Conservation (phyloP, 257 asterid genomes). For the Primulina eburnea region DNA sequence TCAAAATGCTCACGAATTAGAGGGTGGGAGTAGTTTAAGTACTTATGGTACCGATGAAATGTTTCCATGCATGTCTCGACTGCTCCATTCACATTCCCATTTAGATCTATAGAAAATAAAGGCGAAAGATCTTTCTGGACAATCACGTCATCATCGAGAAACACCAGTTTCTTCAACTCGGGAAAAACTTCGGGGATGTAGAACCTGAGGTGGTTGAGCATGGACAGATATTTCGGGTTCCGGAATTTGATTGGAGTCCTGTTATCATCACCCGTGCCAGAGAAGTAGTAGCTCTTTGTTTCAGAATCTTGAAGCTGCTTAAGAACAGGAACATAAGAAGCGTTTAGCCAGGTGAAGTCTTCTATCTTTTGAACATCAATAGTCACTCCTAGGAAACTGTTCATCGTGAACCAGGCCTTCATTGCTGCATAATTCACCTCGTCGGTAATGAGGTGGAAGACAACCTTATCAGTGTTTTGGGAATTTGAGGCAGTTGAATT, state of each 20-base stretch:
- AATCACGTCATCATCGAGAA: slow-evolving; percentile 62
- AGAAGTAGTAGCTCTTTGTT: slow-evolving; percentile 67
- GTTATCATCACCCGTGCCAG: slow-evolving; percentile 45
- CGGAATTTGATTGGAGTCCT: slow-evolving; percentile 65
- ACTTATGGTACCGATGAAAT: slow-evolving; percentile 64
- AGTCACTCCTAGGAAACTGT: slow-evolving; percentile 44
- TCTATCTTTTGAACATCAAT: slow-evolving; percentile 57
- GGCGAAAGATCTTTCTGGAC: slow-evolving; percentile 56
- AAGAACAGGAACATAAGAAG: slow-evolving; percentile 66
- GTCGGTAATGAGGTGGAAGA: slow-evolving; percentile 62
- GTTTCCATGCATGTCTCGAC: slow-evolving; percentile 71
- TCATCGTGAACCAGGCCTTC: slow-evolving; percentile 66
- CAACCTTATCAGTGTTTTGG: slow-evolving; percentile 37
- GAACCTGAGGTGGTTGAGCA: slow-evolving; percentile 70
- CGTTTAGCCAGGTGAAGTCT: slow-evolving; percentile 56
- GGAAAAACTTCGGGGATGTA: slow-evolving; percentile 69
- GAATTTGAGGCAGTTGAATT: slow-evolving; percentile 56
- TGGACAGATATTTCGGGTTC: slow-evolving; percentile 60
- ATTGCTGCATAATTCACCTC: slow-evolving; percentile 63
- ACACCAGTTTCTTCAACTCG: slow-evolving; percentile 44
- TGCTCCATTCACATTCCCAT: slow-evolving; percentile 64
- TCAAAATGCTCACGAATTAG: slow-evolving; percentile 64
- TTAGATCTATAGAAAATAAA: slow-evolving; percentile 47
- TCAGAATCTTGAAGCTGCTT: slow-evolving; percentile 64
- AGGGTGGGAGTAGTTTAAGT: slow-evolving; percentile 64